These are phyloP conservation scores for Suhomyces sp. DNA, from an alignment of 805 yeast genomes.

Conservation along the genomic window DNA sequence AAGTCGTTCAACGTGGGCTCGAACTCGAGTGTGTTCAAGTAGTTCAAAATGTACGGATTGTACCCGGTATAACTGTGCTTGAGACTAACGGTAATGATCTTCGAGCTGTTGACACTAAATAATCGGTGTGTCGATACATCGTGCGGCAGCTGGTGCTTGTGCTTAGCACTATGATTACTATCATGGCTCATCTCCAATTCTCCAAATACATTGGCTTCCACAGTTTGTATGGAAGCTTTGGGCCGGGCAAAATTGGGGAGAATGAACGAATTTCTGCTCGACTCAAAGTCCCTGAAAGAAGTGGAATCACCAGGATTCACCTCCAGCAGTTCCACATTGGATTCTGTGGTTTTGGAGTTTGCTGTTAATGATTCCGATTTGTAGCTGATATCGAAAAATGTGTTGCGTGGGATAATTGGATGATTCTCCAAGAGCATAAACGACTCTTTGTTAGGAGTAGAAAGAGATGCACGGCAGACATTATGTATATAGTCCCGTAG, in stretches of 20 bases:
- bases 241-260: conserved; percentile 29
- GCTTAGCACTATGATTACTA: conserved; percentile 7
- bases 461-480: conserved; percentile 39
- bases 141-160: conserved; percentile 9
- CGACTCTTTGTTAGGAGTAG: background rate
- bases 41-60: conserved; percentile 59
- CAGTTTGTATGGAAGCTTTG: conserved; percentile 38
- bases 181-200: conserved; percentile 40
- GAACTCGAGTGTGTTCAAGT: conserved; percentile 49
- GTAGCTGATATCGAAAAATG: conserved; percentile 37
- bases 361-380: conserved; percentile 30
- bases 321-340: conserved; percentile 14
- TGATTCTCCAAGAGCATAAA: background rate
- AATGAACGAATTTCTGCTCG: conserved; percentile 22
- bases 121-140: conserved; percentile 13
- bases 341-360: conserved; percentile 16
- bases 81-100: conserved; percentile 32
- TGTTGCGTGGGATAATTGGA: conserved; percentile 28
- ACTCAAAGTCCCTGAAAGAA: conserved; percentile 9
- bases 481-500: conserved; percentile 65
- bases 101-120: conserved; percentile 29
- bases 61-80: conserved; percentile 65
- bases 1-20: conserved; percentile 60
- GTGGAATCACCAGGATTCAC: conserved; percentile 8
- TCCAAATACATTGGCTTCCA: conserved; percentile 42